Conservation (phyloP, 345 rosid species). For the Gossypium longicalyx region DNA sequence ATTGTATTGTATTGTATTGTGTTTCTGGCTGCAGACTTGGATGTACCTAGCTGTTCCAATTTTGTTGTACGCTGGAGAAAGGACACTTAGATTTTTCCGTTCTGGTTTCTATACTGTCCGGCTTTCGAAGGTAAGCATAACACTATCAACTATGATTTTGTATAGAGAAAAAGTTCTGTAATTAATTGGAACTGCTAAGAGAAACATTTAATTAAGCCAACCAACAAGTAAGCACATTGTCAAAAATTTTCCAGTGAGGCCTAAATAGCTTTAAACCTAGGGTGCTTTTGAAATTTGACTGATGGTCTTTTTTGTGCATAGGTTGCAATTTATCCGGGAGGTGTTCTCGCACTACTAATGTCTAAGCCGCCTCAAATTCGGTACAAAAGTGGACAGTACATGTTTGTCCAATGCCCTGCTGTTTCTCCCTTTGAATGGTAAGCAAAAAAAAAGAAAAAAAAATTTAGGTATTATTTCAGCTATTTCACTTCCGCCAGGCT, state of each 20-base stretch:
- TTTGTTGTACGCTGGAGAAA: constrained; percentile 76
- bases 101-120: constrained; percentile 74
- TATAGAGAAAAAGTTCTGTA: background rate
- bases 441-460: background rate
- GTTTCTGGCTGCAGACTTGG: constrained; percentile 64
- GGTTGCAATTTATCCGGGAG: constrained; percentile 99
- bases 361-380: constrained; percentile 90
- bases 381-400: constrained; percentile 97
- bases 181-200: background rate
- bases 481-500: background rate
- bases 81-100: constrained; percentile 81
- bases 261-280: too few relatives aligned
- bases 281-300: background rate
- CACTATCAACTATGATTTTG: background rate
- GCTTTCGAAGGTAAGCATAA: constrained; percentile 54
- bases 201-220: background rate
- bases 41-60: constrained; percentile 92
- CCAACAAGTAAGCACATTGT: background rate
- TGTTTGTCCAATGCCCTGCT: constrained; percentile 97
- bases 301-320: constrained; percentile 14
- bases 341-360: constrained; percentile 90
- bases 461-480: background rate
- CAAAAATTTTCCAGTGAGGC: background rate
- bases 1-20: background rate
- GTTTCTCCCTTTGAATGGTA: constrained; percentile 97